These are phyloP conservation scores for Russula foetens DNA, from an alignment of 768 basidiomycete species.

Conservation along the genomic window DNA sequence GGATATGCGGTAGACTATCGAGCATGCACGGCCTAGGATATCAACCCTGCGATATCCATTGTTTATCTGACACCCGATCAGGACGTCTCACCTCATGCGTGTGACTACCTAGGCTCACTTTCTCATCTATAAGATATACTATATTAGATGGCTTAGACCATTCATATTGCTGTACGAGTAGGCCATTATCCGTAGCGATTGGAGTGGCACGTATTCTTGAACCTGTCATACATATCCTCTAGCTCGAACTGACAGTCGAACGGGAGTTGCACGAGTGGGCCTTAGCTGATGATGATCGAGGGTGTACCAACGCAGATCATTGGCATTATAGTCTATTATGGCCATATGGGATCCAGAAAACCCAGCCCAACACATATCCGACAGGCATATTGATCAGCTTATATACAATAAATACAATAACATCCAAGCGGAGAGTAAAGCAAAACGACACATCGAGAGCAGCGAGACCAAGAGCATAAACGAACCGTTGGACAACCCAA, in stretches of 20 bases:
- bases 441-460: neutral
- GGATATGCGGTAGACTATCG: slow-evolving; percentile 38
- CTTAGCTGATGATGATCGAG: too few species aligned
- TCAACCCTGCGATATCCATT: neutral
- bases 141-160: neutral
- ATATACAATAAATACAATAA: neutral
- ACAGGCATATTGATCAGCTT: too few species aligned
- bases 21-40: neutral
- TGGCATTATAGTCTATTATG: too few species aligned
- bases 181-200: neutral
- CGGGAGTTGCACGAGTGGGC: too few species aligned
- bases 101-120: neutral
- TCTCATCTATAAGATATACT: neutral
- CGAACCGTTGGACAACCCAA: neutral
- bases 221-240: too few species aligned
- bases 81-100: neutral
- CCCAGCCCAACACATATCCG: too few species aligned
- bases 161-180: slow-evolving; percentile 4
- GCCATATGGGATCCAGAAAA: too few species aligned
- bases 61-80: neutral
- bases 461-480: neutral
- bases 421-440: neutral
- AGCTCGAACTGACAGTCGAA: too few species aligned
- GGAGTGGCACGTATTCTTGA: neutral
- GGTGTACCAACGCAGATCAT: too few species aligned